These are phyloP conservation scores for Sporothrix inflata DNA, from an alignment of 2,329 filamentous ascomycete species.

Conservation along the genomic window DNA sequence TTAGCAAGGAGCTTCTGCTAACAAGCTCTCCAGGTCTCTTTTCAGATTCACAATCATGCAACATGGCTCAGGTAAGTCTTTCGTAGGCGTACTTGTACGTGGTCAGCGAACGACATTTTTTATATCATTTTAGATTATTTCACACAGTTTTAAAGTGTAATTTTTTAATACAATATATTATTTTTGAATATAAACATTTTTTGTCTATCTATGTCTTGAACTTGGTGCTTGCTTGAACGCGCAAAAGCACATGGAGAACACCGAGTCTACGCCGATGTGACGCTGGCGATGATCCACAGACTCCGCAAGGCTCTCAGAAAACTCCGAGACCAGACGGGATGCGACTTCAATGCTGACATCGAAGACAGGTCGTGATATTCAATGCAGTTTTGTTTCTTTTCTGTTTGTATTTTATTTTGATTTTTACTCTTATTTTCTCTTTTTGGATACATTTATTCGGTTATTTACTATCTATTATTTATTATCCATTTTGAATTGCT, in stretches of 20 bases:
- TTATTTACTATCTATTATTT: not conserved
- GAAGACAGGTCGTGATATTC: not conserved
- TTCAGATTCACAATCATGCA: not conserved
- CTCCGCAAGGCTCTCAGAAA: not conserved
- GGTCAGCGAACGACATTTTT: not conserved
- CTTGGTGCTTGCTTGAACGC: too few relatives aligned
- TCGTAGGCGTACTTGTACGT: not conserved
- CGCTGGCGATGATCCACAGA: not conserved
- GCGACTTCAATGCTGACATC: not conserved
- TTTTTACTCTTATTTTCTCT: not conserved
- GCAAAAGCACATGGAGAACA: too few relatives aligned
- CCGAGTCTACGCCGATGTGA: not conserved
- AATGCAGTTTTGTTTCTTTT: not conserved
- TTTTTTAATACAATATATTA: not conserved
- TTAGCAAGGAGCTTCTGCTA: constrained; percentile 6
- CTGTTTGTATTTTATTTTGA: not conserved
- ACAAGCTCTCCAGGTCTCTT: not conserved
- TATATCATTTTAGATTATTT: constrained; percentile 2
- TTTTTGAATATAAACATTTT: not conserved
- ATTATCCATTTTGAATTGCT: not conserved
- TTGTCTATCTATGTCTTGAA: too few relatives aligned
- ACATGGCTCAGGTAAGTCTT: constrained; percentile 15
- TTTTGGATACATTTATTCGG: not conserved
- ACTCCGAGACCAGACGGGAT: not conserved
- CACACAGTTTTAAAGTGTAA: not conserved